Evolutionary conservation across 2,329 filamentous ascomycete genomes (phyloP), one percentile per base, ranked within the genome.

Genomic region (Aspergillus persii): DNA sequence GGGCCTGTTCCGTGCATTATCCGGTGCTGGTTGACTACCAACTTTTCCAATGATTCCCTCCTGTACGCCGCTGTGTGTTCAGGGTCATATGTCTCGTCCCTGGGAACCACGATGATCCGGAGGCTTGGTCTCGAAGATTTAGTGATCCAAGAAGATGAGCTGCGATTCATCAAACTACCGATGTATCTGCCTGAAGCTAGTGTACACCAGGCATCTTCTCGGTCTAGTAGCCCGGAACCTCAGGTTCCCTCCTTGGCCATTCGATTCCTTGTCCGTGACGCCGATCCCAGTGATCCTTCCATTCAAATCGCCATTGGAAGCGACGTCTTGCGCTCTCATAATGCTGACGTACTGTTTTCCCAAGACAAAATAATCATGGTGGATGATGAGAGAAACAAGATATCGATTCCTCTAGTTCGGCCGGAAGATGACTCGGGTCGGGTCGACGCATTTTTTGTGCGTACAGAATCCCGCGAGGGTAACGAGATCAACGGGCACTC

Each of bases 1-100:
- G 92, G 94, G 11, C 89, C 93, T 6, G 92, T 96, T 5, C 95
- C 95, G 5, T 91, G 92, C 31, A 96, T 99, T 65, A 91, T 98
- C 58, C 89, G 95, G 61, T 99, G 95, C 79, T 98, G 95, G 93
- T 82, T 98, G 67, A 94, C 91, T 29, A 89, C 88, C 39, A 89
- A 91, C 69, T 98, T 96, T 77, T 94, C 92, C 12, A 94, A 96
- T 71, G 88, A 90, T 64, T 89, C 92, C 8, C 83, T 98, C 15
- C 81, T 97, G 4, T 98, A 98, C 72, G 95, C 93, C 39, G 93
- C 92, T 36, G 83, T 98, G 2, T 98, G 95, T 75, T 94, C 91
- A 2, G 95, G 94, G 1, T 96, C 95, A 4, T 92, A 93, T 74
- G 89, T 87, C 67, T 98, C 95, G 1, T 87, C 86, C n/a, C 79